These are phyloP conservation scores for Fragilariopsis cylindrus DNA, from an alignment of 108 stramenopile species.

Conservation along the genomic window DNA sequence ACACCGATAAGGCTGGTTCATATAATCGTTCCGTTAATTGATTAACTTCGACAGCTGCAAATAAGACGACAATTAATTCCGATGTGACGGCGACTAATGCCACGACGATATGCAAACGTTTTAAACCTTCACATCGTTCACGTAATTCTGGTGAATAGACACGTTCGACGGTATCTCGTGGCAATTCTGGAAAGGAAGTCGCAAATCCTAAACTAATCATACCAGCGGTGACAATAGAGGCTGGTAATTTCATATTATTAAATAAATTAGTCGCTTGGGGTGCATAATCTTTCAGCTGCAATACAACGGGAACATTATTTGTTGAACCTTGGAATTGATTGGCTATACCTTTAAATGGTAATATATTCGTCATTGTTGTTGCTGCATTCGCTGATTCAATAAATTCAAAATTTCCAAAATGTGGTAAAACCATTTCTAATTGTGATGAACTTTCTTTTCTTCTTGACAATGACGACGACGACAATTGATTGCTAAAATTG, in stretches of 20 bases:
- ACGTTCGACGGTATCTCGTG: neutral
- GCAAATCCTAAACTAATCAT: slow-evolving; percentile 28
- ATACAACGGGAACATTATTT: neutral
- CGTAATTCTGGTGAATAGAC: neutral
- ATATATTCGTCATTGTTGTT: too few relatives aligned
- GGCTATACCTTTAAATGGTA: too few relatives aligned
- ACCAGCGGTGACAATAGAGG: slow-evolving; percentile 20
- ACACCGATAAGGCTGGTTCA: slow-evolving; percentile 30
- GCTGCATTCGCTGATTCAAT: too few relatives aligned
- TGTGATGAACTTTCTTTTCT: too few relatives aligned
- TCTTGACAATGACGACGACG: too few relatives aligned
- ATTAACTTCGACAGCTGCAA: slow-evolving; percentile 42
- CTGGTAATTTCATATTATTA: slow-evolving; percentile 30
- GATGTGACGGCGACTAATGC: slow-evolving; percentile 15
- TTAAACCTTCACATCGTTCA: neutral
- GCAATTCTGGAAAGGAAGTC: neutral
- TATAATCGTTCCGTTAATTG: slow-evolving; percentile 32
- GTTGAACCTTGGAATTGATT: too few relatives aligned
- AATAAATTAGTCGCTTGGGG: slow-evolving; percentile 33
- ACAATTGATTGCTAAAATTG: too few relatives aligned
- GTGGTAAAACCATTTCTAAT: too few relatives aligned
- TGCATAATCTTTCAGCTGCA: slow-evolving; percentile 11
- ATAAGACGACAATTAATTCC: slow-evolving; percentile 30
- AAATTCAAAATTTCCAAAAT: too few relatives aligned
- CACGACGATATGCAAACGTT: slow-evolving; percentile 27